Base-by-base conservation (phyloP, 139 green algal genomes). In the Trebouxia sp. region DNA sequence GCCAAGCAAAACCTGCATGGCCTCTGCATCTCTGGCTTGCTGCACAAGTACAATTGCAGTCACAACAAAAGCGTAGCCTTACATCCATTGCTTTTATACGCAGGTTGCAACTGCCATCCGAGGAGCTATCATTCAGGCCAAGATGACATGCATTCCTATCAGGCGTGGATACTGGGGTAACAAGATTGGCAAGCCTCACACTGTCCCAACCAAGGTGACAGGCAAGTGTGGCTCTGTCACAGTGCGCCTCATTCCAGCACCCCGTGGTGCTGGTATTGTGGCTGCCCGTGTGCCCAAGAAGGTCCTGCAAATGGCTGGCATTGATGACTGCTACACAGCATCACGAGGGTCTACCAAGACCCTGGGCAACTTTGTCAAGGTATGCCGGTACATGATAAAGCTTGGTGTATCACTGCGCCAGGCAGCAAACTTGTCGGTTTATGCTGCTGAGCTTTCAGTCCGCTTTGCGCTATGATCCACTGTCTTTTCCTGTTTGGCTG, bases 351-450 rank as follows among this genome's bases (percentile, higher is more conserved):
- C 88, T 79, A 97, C 93, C 83, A 97, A 97, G 85, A 99, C 97
- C n/a, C 91, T 99, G 69, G 97, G 96, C 81, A 99, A 99, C 94
- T 98, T 98, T 80, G 94, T 99, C 45, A 98, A 98, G 93, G 90
- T 90, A 48, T 91, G 90, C 38, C 88, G 89, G 69, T 79, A 84
- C 70, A 17, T 26, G 6, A 87, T 88, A 3, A 82, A 90, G 53
- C 75, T 82, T 1, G 14, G 24, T n/a, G 37, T 28, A 17, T 30
- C 32, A n/a, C 50, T 41, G 22, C 28, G 8, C 5, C 80, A 41
- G 26, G 42, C 42, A 37, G 62, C 38, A 17, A 0, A 26, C 15
- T n/a, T n/a, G n/a, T n/a, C n/a, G n/a, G n/a, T n/a, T n/a, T n/a
- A n/a, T n/a, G 56, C 14, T 67, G 17, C 56, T 69, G 5, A 20